Evolutionary conservation across 306 rosid species (phyloP), one percentile per base, ranked within the genome.

Genomic region (Inga oerstediana): DNA sequence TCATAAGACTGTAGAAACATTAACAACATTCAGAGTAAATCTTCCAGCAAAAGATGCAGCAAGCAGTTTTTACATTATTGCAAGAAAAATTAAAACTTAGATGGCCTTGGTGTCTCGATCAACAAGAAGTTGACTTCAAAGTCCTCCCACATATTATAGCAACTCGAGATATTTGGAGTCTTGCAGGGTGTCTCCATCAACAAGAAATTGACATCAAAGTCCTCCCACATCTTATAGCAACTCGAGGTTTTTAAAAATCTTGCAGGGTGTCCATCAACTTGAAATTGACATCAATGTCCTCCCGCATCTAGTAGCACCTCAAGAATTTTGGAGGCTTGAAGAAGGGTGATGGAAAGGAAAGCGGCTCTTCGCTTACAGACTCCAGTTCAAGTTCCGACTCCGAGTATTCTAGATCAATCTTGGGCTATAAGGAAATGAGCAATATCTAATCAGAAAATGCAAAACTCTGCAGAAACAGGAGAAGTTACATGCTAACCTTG

Each of bases 331-430:
- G 94, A 68, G 84, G 80, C 86, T 56, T 84, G 89, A 88, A 35
- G 37, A 35, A 79, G 75, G 74, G 75, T 30, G 79, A 72, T 59
- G 94, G 89, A 66, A 90, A 87, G 74, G 79, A 83, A 66, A 10
- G 76, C 72, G 37, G 30, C 37, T 35, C 37, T 35, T 35, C 0
- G 37, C 37, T 35, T 34, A 75, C 16, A 59, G 44, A 65, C 35
- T 24, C 74, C 75, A 77, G 75, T 30, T 88, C 94, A 81, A 80
- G 81, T 84, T 87, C 89, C 75, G 82, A 73, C 17, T 86, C 84
- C 24, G 75, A 44, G 72, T 45, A 35, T 51, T 41, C 2, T 51
- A 70, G 12, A 24, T 54, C 37, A 78, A 59, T 79, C 76, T 85
- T 88, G 14, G 61, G 37, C 92, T 91, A 87, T 16, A 77, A 79